These are phyloP conservation scores for Euphrasia confusa DNA, from an alignment of 257 asterid species.

Conservation along the genomic window DNA sequence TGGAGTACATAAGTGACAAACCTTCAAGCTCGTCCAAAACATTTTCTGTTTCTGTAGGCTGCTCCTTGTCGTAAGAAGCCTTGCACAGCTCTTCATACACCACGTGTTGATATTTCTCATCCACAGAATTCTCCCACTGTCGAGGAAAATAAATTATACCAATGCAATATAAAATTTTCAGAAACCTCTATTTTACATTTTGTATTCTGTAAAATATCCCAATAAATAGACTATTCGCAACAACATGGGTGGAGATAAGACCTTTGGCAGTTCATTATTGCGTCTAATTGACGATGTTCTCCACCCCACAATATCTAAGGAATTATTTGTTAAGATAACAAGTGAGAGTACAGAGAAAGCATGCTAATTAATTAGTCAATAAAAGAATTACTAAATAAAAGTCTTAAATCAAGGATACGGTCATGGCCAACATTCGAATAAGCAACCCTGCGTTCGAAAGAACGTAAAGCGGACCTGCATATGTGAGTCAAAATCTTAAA, in stretches of 20 bases:
- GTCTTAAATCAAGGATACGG: slow-evolving; percentile 63
- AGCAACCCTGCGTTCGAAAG: slow-evolving; percentile 80
- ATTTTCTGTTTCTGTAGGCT: slow-evolving; percentile 37
- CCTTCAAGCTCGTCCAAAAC: slow-evolving; percentile 80
- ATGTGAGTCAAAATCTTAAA: slow-evolving; percentile 18
- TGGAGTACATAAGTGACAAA: slow-evolving; percentile 28
- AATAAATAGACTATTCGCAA: slow-evolving; percentile 12
- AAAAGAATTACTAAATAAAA: slow-evolving; percentile 7
- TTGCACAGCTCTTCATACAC: slow-evolving; percentile 92
- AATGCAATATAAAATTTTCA: neutral
- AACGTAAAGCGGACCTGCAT: slow-evolving; percentile 81
- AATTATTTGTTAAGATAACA: slow-evolving; percentile 37
- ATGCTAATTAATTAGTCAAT: slow-evolving; percentile 11
- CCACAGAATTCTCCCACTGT: slow-evolving; percentile 84
- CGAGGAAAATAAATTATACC: slow-evolving; percentile 16
- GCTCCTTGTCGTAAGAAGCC: neutral
- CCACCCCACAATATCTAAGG: slow-evolving; percentile 94
- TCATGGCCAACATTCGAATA: slow-evolving; percentile 91
- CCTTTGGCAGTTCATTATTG: slow-evolving; percentile 87
- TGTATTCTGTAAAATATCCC: neutral
- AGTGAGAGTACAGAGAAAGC: neutral
- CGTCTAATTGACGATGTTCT: slow-evolving; percentile 96
- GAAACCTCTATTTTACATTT: no score
- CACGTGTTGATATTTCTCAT: slow-evolving; percentile 84
- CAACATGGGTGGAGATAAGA: slow-evolving; percentile 24